Evolutionary conservation across 140 eudicot species (phyloP).

Genomic region (Stevia rebaudiana): DNA sequence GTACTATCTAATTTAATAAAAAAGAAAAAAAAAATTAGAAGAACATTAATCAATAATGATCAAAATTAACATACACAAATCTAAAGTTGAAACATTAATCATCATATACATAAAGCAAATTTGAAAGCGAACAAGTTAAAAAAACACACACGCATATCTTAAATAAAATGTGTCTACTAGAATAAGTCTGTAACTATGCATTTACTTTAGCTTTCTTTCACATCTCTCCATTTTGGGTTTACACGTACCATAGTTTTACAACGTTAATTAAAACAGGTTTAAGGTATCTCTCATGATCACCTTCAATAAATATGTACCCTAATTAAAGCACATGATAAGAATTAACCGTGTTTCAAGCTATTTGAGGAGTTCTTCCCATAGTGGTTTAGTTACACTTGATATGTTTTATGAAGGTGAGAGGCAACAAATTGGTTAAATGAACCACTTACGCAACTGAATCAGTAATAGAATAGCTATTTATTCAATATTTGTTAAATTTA

Average conservation of each 20-base stretch:
- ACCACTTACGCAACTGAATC: not conserved
- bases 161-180: too few relatives aligned
- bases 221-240: not conserved
- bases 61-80: too few relatives aligned
- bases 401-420: not conserved
- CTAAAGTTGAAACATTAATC: not conserved
- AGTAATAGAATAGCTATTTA: not conserved
- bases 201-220: not conserved
- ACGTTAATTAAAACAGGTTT: not conserved
- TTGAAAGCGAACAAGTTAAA: not conserved
- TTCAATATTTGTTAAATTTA: too few relatives aligned
- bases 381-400: not conserved
- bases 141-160: not conserved
- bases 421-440: not conserved
- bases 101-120: too few relatives aligned
- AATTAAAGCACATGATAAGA: too few relatives aligned
- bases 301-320: too few relatives aligned
- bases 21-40: too few relatives aligned
- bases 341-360: too few relatives aligned
- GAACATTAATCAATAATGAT: too few relatives aligned
- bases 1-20: not conserved
- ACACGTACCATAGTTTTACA: not conserved
- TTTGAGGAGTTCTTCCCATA: too few relatives aligned
- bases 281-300: not conserved
- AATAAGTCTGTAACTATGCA: not conserved